A percentile compares a stretch with the other conserved stretches of the same genome.
Evolutionary conservation across 2,329 filamentous ascomycete species (phyloP).

Genomic region (Stagonosporopsis chrysanthemi): DNA sequence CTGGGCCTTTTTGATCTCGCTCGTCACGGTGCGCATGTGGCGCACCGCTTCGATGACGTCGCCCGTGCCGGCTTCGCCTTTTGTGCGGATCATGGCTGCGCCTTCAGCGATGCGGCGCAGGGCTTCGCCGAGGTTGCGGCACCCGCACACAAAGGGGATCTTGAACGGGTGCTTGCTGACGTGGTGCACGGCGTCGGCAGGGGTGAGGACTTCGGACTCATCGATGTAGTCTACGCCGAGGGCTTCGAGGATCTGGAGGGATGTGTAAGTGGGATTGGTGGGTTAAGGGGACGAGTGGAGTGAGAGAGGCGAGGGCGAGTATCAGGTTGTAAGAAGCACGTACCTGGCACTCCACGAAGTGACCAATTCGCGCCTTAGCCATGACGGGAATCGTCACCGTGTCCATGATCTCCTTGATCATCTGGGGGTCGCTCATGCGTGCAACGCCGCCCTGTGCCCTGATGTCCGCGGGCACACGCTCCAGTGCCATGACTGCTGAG

Average conservation of each 20-base stretch:
- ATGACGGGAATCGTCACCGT: slow-evolving; percentile 98
- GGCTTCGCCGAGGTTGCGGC: slow-evolving; percentile 92
- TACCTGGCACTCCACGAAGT: slow-evolving; percentile 95
- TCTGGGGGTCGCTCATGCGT: slow-evolving; percentile 92
- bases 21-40: slow-evolving; percentile 91
- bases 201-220: slow-evolving; percentile 96
- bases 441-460: slow-evolving; percentile 90
- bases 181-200: slow-evolving; percentile 88
- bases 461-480: slow-evolving; percentile 97
- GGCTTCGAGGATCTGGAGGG: slow-evolving; percentile 81
- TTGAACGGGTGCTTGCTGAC: slow-evolving; percentile 86
- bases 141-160: slow-evolving; percentile 94
- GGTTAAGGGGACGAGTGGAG: not conserved
- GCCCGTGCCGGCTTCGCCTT: slow-evolving; percentile 96
- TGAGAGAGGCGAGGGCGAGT: slow-evolving; percentile 5
- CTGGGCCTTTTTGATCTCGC: slow-evolving; percentile 77
- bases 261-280: not conserved
- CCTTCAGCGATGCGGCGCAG: slow-evolving; percentile 90
- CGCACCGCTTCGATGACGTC: slow-evolving; percentile 96
- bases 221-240: slow-evolving; percentile 98
- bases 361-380: slow-evolving; percentile 97
- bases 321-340: slow-evolving; percentile 8
- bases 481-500: slow-evolving; percentile 96
- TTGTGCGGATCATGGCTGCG: slow-evolving; percentile 98
- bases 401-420: slow-evolving; percentile 95